Evolutionary conservation across 176 grass and related monocot species (phyloP).

Genomic region (Dactylis glomerata): DNA sequence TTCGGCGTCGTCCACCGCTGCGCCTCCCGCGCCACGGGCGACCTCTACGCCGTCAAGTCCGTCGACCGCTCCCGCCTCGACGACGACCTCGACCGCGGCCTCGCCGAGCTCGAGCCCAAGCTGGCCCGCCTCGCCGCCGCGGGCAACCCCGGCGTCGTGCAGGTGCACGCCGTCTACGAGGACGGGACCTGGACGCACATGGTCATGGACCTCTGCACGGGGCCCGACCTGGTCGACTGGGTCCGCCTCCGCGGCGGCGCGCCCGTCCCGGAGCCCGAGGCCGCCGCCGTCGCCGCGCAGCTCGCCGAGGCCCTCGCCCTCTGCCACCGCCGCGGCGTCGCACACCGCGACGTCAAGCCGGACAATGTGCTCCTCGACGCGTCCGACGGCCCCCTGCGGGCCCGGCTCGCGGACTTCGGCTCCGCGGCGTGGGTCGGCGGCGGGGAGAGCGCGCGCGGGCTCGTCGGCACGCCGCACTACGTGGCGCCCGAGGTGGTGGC

Average conservation of each 20-base stretch:
- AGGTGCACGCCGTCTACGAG: constrained; percentile 59
- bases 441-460: constrained; percentile 33
- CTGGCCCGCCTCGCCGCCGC: constrained; percentile 43
- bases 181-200: constrained; percentile 58
- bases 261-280: constrained; percentile 58
- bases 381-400: background rate
- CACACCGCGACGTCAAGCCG: constrained; percentile 90
- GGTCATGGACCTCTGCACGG: constrained; percentile 79
- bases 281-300: constrained; percentile 41
- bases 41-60: constrained; percentile 69
- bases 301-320: constrained; percentile 58
- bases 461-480: constrained; percentile 87
- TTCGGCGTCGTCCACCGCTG: constrained; percentile 83
- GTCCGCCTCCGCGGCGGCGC: constrained; percentile 42
- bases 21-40: constrained; percentile 43
- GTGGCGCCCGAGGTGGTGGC: constrained; percentile 85
- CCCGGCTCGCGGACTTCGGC: constrained; percentile 73
- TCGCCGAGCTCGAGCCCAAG: constrained; percentile 66
- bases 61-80: constrained; percentile 51
- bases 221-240: constrained; percentile 68
- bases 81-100: constrained; percentile 67
- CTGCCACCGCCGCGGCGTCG: constrained; percentile 68
- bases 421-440: constrained; percentile 57
- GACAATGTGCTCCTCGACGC: constrained; percentile 81
- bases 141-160: constrained; percentile 61